Evolutionary conservation across 2,329 filamentous ascomycete genomes (phyloP).

Genomic region (Epicoccum nigrum): DNA sequence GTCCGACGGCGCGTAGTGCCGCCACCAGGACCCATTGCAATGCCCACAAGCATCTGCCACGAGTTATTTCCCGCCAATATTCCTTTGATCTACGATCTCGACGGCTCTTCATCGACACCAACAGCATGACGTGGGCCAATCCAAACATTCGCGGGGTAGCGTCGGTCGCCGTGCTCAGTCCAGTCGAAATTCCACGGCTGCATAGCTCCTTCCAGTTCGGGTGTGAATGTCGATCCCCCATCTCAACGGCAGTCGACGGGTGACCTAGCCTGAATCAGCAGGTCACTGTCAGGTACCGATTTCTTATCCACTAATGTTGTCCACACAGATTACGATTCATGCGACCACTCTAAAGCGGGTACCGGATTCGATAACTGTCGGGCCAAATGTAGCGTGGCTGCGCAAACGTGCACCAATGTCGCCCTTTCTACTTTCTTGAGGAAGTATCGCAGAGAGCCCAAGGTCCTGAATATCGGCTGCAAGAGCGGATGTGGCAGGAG

Average conservation of each 20-base stretch:
- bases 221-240: slow-evolving; percentile 13
- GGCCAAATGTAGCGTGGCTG: neutral
- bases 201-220: slow-evolving; percentile 12
- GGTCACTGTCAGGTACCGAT: slow-evolving; percentile 7
- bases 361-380: slow-evolving; percentile 2
- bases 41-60: neutral
- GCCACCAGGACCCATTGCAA: too few relatives aligned
- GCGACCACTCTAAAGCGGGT: slow-evolving; percentile 1
- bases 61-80: slow-evolving; percentile 11
- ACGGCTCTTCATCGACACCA: neutral
- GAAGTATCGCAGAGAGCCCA: neutral
- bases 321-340: slow-evolving; percentile 6
- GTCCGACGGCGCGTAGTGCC: too few relatives aligned
- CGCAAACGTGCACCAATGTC: slow-evolving; percentile 6
- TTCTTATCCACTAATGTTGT: neutral
- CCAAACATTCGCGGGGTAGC: slow-evolving; percentile 10
- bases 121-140: neutral
- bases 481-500: slow-evolving; percentile 12
- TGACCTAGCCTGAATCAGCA: slow-evolving; percentile 14
- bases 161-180: slow-evolving; percentile 5
- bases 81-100: slow-evolving; percentile 8
- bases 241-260: slow-evolving; percentile 10
- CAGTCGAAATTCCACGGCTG: neutral
- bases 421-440: slow-evolving; percentile 15
- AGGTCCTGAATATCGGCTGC: slow-evolving; percentile 4